Conservation (phyloP, 179 eudicot species). For the Silene coronaria region DNA sequence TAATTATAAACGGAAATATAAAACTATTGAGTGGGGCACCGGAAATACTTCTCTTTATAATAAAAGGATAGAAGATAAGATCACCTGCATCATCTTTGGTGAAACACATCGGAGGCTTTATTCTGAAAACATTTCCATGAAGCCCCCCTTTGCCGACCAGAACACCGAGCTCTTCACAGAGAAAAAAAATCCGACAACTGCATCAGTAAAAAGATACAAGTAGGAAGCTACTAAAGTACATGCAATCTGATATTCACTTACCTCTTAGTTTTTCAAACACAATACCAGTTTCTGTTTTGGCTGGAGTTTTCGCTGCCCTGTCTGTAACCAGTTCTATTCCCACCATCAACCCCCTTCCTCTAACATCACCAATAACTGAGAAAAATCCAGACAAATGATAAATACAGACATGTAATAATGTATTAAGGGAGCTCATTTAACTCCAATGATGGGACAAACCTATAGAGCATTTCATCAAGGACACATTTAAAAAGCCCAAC, state of each 20-base stretch:
- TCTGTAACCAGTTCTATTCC: constrained; percentile 93
- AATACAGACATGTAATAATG: not conserved
- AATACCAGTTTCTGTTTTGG: constrained; percentile 81
- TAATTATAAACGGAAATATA: not conserved
- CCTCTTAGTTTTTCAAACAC: constrained; percentile 89
- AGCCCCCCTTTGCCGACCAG: constrained; percentile 96
- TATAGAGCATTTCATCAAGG: not conserved
- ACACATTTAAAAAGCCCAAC: not conserved
- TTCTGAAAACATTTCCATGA: constrained; percentile 90
- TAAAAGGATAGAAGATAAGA: not conserved
- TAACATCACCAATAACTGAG: constrained; percentile 87
- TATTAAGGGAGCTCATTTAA: not conserved
- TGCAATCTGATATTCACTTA: constrained; percentile 20
- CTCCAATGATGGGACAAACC: not conserved
- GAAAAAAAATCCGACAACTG: not conserved
- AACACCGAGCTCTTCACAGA: constrained; percentile 65
- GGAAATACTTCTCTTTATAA: no score
- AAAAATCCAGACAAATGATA: not conserved
- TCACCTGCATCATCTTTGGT: constrained; percentile 84
- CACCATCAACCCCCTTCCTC: constrained; percentile 96
- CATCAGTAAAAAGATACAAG: constrained; percentile 2
- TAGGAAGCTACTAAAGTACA: not conserved
- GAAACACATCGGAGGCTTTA: constrained; percentile 99
- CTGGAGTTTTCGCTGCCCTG: constrained; percentile 80
- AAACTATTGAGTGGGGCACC: no score